Evolutionary conservation across 192 early-diverging fungal genomes (phyloP).

Genomic region (Glomus cerebriforme): DNA sequence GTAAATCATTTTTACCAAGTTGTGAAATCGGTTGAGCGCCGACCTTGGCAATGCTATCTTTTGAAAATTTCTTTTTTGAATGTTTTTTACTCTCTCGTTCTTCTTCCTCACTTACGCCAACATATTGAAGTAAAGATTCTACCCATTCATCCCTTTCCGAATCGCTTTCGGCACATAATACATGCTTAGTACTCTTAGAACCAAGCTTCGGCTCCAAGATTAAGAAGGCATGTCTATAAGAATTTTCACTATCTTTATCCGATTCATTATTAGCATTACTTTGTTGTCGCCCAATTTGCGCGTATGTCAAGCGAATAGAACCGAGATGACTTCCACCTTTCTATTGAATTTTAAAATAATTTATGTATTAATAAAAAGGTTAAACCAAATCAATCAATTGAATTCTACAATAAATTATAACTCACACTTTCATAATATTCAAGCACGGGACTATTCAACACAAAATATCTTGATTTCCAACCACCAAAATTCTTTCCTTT

Average conservation of each 20-base stretch:
- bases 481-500: slow-evolving; percentile 97
- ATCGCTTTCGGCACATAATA: slow-evolving; percentile 89
- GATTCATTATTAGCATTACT: slow-evolving; percentile 25
- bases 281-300: slow-evolving; percentile 68
- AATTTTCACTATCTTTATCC: slow-evolving; percentile 52
- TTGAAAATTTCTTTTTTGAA: slow-evolving; percentile 29
- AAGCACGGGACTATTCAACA: slow-evolving; percentile 64
- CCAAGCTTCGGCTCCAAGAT: slow-evolving; percentile 77
- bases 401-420: background rate
- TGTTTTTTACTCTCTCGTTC: slow-evolving; percentile 31
- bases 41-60: slow-evolving; percentile 37
- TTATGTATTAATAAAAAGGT: background rate
- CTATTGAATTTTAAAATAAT: slow-evolving; percentile 41
- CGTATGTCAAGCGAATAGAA: slow-evolving; percentile 75
- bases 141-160: slow-evolving; percentile 93
- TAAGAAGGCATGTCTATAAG: slow-evolving; percentile 83
- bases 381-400: background rate
- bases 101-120: slow-evolving; percentile 40
- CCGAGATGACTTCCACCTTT: slow-evolving; percentile 73
- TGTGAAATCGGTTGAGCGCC: slow-evolving; percentile 42
- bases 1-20: slow-evolving; percentile 32
- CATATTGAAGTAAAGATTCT: slow-evolving; percentile 57
- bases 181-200: slow-evolving; percentile 64
- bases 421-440: slow-evolving; percentile 83
- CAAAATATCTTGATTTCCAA: slow-evolving; percentile 92